Percentiles rank a stretch among this genome's conserved stretches.
Evolutionary conservation across 192 early-diverging fungal species (phyloP).

Genomic region (Rhizophagus clarus): DNA sequence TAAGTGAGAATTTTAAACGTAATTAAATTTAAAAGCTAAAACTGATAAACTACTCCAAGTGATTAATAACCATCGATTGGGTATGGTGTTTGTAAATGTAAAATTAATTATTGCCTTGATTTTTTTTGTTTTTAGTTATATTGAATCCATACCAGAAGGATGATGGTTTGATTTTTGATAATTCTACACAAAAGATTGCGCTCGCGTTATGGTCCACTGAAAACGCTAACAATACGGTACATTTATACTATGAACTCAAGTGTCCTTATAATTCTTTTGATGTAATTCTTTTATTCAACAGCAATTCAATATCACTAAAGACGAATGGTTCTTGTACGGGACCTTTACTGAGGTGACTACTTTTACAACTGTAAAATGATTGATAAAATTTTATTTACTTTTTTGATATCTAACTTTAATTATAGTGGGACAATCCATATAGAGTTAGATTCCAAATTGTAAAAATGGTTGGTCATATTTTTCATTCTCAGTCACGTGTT

Average conservation of each 20-base stretch:
- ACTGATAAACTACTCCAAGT: no score
- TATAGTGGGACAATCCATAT: conserved; percentile 3
- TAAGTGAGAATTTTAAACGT: background rate
- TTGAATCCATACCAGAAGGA: background rate
- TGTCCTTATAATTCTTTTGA: background rate
- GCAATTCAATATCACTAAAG: conserved; percentile 17
- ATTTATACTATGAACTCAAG: background rate
- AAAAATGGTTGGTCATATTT: conserved; percentile 21
- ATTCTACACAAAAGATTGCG: conserved; percentile 24
- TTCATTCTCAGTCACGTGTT: background rate
- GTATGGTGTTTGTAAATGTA: no score
- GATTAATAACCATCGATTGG: no score
- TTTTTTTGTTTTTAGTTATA: background rate
- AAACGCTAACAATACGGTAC: conserved; percentile 28
- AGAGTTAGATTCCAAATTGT: conserved; percentile 30
- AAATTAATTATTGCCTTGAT: background rate
- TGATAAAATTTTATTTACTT: background rate
- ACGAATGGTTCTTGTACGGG: conserved; percentile 20
- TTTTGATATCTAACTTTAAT: background rate
- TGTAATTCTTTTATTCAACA: background rate
- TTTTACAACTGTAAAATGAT: background rate
- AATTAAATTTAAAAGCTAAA: no score
- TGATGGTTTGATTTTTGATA: conserved; percentile 7
- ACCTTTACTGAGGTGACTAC: background rate
- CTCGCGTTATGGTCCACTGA: conserved; percentile 14